phyloP scores from a whole-genome alignment of 2,329 filamentous ascomycete species.

The Aspergillus neoniger region DNA sequence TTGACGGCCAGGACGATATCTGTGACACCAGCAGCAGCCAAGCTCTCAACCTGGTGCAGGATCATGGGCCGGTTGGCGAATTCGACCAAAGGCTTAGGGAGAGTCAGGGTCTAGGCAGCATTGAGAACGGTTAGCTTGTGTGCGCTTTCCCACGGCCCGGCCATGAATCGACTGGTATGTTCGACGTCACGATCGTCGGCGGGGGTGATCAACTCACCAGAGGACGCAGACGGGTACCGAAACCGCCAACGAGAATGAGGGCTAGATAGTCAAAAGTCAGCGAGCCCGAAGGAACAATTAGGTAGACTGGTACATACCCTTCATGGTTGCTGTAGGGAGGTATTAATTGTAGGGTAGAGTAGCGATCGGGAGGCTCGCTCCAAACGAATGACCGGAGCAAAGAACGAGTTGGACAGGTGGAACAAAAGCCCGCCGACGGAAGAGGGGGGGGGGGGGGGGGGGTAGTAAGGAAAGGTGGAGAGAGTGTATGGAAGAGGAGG shows the following conservation, averaged over 20 bases:
- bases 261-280: constrained; percentile 54
- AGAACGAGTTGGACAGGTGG: neutral
- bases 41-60: constrained; percentile 92
- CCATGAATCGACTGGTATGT: constrained; percentile 3
- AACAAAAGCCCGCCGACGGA: constrained; percentile 1
- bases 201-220: constrained; percentile 62
- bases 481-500: neutral
- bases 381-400: constrained; percentile 16
- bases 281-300: neutral
- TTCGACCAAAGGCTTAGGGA: constrained; percentile 96
- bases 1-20: constrained; percentile 98
- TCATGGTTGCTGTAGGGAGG: constrained; percentile 18
- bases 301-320: constrained; percentile 13
- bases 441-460: too few relatives aligned
- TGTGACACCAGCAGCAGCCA: constrained; percentile 90
- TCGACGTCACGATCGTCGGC: constrained; percentile 19
- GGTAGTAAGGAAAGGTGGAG: neutral
- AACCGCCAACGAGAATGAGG: constrained; percentile 98
- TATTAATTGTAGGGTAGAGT: constrained; percentile 8
- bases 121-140: constrained; percentile 18
- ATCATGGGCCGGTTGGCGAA: constrained; percentile 99
- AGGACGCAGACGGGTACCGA: constrained; percentile 95
- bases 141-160: neutral
- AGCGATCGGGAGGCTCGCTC: constrained; percentile 6
- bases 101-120: constrained; percentile 75